Evolutionary conservation across 805 yeast genomes (phyloP).

Genomic region (Jamesozyma spencerorum): DNA sequence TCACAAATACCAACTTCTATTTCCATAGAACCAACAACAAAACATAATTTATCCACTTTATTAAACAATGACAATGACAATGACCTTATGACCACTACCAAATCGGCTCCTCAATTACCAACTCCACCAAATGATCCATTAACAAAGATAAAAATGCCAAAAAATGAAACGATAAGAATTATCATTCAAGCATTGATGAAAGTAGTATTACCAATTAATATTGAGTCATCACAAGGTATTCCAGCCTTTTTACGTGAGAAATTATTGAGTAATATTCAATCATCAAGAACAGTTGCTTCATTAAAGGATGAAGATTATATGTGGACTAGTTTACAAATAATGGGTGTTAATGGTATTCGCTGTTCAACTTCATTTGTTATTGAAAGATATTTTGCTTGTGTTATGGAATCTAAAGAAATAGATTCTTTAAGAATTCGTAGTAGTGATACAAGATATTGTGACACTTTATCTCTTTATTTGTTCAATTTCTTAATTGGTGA

Average conservation of each 20-base stretch:
- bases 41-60: not conserved
- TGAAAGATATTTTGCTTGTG: slow-evolving; percentile 40
- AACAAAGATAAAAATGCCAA: not conserved
- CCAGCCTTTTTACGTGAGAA: slow-evolving; percentile 29
- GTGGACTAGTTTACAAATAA: too few species aligned
- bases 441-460: not conserved
- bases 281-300: slow-evolving; percentile 39
- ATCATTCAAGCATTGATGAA: slow-evolving; percentile 2
- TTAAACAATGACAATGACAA: too few species aligned
- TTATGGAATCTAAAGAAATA: slow-evolving; percentile 27
- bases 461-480: not conserved
- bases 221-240: slow-evolving; percentile 4
- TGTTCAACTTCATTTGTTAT: slow-evolving; percentile 52
- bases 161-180: not conserved
- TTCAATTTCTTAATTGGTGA: slow-evolving; percentile 1
- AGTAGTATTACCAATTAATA: slow-evolving; percentile 2
- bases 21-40: not conserved
- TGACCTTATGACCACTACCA: not conserved
- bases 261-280: slow-evolving; percentile 42
- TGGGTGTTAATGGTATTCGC: slow-evolving; percentile 22
- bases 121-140: not conserved
- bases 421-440: slow-evolving; percentile 1
- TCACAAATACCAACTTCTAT: too few species aligned
- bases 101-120: not conserved
- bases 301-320: too few species aligned